These are phyloP conservation scores for Coriolopsis trogii DNA, from an alignment of 1,284 basidiomycete genomes.

Conservation along the genomic window DNA sequence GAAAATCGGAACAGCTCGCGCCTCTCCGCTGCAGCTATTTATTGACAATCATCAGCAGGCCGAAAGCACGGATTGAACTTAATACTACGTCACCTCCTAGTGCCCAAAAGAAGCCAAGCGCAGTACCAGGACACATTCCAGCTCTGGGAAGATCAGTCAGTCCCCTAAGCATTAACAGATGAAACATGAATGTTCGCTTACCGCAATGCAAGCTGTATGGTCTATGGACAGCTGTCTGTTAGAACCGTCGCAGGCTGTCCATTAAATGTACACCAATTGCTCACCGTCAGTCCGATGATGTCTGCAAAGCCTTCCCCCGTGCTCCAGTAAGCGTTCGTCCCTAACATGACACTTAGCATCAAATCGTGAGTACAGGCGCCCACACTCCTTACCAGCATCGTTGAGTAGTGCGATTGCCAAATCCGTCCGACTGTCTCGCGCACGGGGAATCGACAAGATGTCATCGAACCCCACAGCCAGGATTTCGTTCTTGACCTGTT, in stretches of 20 bases:
- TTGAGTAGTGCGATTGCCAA: slow-evolving; percentile 65
- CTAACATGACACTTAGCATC: slow-evolving; percentile 33
- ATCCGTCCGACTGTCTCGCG: slow-evolving; percentile 58
- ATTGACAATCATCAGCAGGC: too few species aligned
- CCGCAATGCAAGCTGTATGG: slow-evolving; percentile 66
- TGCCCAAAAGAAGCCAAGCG: slow-evolving; percentile 73
- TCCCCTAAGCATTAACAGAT: not conserved
- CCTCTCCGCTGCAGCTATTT: slow-evolving; percentile 56
- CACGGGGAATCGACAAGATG: slow-evolving; percentile 61
- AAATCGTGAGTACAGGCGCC: slow-evolving; percentile 3
- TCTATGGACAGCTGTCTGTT: slow-evolving; percentile 39
- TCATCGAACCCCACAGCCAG: slow-evolving; percentile 68
- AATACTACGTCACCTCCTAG: slow-evolving; percentile 48
- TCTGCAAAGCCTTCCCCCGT: slow-evolving; percentile 58
- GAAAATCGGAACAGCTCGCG: slow-evolving; percentile 67
- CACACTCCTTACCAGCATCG: slow-evolving; percentile 54
- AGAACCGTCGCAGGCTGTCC: slow-evolving; percentile 2
- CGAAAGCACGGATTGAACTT: not conserved
- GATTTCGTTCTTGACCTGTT: slow-evolving; percentile 70
- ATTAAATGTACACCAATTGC: slow-evolving; percentile 24
- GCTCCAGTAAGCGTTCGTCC: slow-evolving; percentile 72
- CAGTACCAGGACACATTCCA: slow-evolving; percentile 68
- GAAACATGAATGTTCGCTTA: slow-evolving; percentile 27
- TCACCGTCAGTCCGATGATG: slow-evolving; percentile 65
- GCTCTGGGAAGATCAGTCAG: slow-evolving; percentile 40